Conservation (phyloP, 2,329 filamentous ascomycete genomes). For the Sphaerostilbella broomeana region DNA sequence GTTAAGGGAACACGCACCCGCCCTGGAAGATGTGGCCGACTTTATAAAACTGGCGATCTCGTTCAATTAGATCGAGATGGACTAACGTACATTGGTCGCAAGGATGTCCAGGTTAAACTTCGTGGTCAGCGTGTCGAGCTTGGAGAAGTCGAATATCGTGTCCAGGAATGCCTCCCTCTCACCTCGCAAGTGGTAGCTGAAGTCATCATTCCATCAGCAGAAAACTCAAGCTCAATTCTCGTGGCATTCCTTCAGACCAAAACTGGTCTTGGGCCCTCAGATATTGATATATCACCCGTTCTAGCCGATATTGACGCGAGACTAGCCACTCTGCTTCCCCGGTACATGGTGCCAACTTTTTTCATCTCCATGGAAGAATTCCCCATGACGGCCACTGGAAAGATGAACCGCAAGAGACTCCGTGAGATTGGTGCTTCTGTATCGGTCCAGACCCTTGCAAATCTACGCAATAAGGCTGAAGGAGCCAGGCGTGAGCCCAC, state of each 20-base stretch:
- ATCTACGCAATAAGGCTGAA: not conserved
- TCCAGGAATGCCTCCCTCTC: not conserved
- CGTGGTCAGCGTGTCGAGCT: constrained; percentile 52
- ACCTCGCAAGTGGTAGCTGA: not conserved
- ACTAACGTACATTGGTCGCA: constrained; percentile 42
- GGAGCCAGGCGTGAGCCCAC: not conserved
- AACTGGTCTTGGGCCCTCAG: too few species aligned
- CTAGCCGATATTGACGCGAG: not conserved
- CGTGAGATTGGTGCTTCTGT: not conserved
- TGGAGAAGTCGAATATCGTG: constrained; percentile 19
- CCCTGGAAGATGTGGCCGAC: constrained; percentile 4
- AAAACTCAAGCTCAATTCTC: not conserved
- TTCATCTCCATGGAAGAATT: not conserved
- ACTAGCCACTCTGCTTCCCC: not conserved
- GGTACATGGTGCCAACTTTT: not conserved
- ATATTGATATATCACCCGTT: too few species aligned
- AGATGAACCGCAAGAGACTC: not conserved
- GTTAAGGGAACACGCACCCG: not conserved
- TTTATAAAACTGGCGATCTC: constrained; percentile 46
- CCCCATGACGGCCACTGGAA: not conserved
- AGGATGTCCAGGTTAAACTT: constrained; percentile 54
- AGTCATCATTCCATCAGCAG: not conserved
- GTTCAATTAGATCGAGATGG: constrained; percentile 36
- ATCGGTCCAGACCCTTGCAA: not conserved
- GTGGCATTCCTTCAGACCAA: not conserved